A percentile compares a stretch with the other conserved stretches of the same genome.
Evolutionary conservation across 352 stramenopile species (phyloP).

Genomic region (Saprolegnia diclina): DNA sequence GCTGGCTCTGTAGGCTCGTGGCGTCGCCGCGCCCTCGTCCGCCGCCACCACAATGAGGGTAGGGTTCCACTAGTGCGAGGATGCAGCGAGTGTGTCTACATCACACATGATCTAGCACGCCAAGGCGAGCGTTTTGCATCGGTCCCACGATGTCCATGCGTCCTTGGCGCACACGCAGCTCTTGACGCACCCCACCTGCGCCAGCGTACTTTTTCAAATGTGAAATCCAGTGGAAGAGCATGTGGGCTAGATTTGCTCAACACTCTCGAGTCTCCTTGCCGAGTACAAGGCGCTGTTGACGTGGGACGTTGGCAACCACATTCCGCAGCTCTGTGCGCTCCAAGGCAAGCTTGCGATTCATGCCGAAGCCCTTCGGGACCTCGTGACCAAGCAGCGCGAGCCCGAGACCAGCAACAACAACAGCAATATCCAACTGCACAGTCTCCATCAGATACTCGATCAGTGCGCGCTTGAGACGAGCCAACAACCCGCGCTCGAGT

Average conservation of each 20-base stretch:
- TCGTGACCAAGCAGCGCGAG: constrained; percentile 1
- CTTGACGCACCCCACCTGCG: neutral
- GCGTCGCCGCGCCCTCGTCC: neutral
- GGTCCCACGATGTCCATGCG: neutral
- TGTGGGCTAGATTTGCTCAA: constrained; percentile 14
- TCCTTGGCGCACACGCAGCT: neutral
- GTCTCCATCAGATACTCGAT: neutral
- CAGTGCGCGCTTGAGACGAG: constrained; percentile 8
- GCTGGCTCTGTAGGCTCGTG: neutral
- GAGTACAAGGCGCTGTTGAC: constrained; percentile 16
- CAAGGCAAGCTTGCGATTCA: constrained; percentile 23
- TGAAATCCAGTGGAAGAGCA: too few species aligned
- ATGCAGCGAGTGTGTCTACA: neutral
- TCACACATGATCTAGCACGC: neutral
- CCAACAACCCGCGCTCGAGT: neutral
- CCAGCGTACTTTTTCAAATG: neutral
- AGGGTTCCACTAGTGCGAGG: too few species aligned
- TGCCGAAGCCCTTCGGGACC: constrained; percentile 17
- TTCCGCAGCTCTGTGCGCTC: constrained; percentile 17
- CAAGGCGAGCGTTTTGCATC: neutral
- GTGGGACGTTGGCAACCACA: constrained; percentile 19
- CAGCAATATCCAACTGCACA: neutral
- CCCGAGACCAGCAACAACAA: neutral
- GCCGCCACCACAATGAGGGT: too few species aligned
- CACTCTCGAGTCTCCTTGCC: neutral